A percentile compares a stretch with the other conserved stretches of the same genome.
Evolutionary conservation across 768 basidiomycete species (phyloP).

Genomic region (Amanita inopinata): DNA sequence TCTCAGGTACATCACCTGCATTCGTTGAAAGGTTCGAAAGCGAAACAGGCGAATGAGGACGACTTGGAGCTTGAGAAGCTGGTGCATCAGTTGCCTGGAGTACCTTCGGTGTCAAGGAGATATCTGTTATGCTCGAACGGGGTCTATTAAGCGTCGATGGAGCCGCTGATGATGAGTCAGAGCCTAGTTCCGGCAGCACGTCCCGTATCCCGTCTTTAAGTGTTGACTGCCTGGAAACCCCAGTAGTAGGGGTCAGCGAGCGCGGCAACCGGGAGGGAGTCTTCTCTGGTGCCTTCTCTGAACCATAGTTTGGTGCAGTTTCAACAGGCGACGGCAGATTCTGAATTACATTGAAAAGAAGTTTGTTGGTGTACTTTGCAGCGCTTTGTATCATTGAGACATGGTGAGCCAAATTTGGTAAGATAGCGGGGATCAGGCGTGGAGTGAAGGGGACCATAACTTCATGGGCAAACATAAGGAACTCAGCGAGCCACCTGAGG

Average conservation of each 20-base stretch:
- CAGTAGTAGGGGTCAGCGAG: slow-evolving; percentile 46
- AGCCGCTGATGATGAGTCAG: slow-evolving; percentile 3
- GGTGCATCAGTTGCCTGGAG: slow-evolving; percentile 20
- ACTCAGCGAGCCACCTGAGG: slow-evolving; percentile 88
- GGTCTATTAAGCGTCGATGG: background rate
- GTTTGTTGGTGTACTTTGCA: slow-evolving; percentile 79
- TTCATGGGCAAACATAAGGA: slow-evolving; percentile 78
- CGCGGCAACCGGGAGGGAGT: slow-evolving; percentile 27
- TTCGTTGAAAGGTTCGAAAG: slow-evolving; percentile 30
- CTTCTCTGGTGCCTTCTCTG: slow-evolving; percentile 21
- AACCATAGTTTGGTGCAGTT: slow-evolving; percentile 19
- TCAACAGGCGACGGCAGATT: slow-evolving; percentile 69
- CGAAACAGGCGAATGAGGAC: slow-evolving; percentile 57
- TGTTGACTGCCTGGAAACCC: slow-evolving; percentile 15
- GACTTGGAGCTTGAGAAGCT: slow-evolving; percentile 28
- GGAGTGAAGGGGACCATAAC: slow-evolving; percentile 95
- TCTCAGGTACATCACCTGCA: slow-evolving; percentile 20
- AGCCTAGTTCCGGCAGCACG: background rate
- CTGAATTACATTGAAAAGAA: slow-evolving; percentile 79
- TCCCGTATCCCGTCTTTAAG: slow-evolving; percentile 12
- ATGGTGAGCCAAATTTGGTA: slow-evolving; percentile 92
- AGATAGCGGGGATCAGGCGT: slow-evolving; percentile 82
- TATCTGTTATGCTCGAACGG: slow-evolving; percentile 24
- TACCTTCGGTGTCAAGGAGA: slow-evolving; percentile 27
- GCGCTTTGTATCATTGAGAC: slow-evolving; percentile 80